These are phyloP conservation scores for Fusarium begoniae DNA, from an alignment of 2,329 filamentous ascomycete species.

Conservation along the genomic window DNA sequence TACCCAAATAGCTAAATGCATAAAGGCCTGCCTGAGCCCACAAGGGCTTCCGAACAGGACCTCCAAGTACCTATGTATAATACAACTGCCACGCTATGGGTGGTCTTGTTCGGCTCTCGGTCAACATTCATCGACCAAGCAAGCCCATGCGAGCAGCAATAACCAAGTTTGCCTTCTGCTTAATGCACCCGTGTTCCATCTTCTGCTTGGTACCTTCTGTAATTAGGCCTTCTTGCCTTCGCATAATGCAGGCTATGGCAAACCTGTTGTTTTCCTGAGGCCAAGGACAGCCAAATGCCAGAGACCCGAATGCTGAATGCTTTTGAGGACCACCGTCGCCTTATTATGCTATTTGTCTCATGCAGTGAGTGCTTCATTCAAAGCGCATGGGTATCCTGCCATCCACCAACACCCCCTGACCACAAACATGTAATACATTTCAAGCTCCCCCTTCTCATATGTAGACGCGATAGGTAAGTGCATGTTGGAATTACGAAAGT, in stretches of 20 bases:
- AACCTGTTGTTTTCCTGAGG: not conserved
- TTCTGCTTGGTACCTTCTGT: constrained; percentile 4
- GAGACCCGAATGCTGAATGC: not conserved
- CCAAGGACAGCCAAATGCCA: not conserved
- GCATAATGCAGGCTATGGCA: not conserved
- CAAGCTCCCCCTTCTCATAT: constrained; percentile 7
- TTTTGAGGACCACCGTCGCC: not conserved
- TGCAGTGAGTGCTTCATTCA: constrained; percentile 24
- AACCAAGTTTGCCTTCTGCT: not conserved
- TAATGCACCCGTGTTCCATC: constrained; percentile 1
- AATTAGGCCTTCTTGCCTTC: not conserved
- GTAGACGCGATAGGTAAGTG: constrained; percentile 14
- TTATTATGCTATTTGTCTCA: constrained; percentile 25
- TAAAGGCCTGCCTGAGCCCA: not conserved
- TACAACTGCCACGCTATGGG: constrained; percentile 22
- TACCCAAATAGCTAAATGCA: constrained; percentile 9
- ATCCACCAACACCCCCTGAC: constrained; percentile 26
- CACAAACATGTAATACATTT: constrained; percentile 19
- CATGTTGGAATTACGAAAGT: constrained; percentile 40
- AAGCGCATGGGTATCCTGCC: constrained; percentile 37
- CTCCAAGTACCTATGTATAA: constrained; percentile 22
- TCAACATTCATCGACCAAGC: constrained; percentile 4
- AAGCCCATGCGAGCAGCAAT: constrained; percentile 11
- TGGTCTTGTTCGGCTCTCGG: not conserved
- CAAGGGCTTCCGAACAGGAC: not conserved